phyloP scores from a whole-genome alignment of 2,329 filamentous ascomycete species.

The Talaromyces sp. region DNA sequence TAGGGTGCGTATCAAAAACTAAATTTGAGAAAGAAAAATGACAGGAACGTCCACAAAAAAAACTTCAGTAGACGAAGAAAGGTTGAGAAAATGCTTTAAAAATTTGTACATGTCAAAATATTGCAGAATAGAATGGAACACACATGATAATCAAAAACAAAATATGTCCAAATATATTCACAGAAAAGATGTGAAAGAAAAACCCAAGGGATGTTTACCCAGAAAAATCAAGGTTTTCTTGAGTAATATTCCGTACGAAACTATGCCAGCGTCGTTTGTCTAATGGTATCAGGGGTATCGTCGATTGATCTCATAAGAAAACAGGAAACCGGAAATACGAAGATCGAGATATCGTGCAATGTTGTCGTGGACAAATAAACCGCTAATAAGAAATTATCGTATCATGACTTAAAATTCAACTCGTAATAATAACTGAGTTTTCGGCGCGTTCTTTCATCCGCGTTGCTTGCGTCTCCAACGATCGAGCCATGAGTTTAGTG shows the following conservation, averaged over 20 bases:
- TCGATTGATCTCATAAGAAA: constrained; percentile 3
- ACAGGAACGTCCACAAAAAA: too few relatives aligned
- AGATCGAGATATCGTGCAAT: constrained; percentile 1
- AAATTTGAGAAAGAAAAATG: too few relatives aligned
- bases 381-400: neutral
- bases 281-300: constrained; percentile 10
- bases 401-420: constrained; percentile 14
- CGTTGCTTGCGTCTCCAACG: constrained; percentile 58
- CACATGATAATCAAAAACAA: neutral
- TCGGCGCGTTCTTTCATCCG: constrained; percentile 57
- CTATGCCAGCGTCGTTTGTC: constrained; percentile 10
- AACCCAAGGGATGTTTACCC: neutral
- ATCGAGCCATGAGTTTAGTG: constrained; percentile 63
- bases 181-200: neutral
- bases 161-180: neutral
- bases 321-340: neutral
- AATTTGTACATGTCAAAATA: neutral
- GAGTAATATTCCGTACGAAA: neutral
- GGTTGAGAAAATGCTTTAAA: neutral
- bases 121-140: neutral
- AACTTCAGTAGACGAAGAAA: neutral
- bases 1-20: neutral
- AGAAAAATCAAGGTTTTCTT: neutral
- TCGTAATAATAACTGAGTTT: constrained; percentile 25
- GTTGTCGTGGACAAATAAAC: constrained; percentile 1